Evolutionary conservation across 2,329 filamentous ascomycete genomes (phyloP), one percentile per base, ranked within the genome.

Genomic region (Zasmidium citrigriseum): DNA sequence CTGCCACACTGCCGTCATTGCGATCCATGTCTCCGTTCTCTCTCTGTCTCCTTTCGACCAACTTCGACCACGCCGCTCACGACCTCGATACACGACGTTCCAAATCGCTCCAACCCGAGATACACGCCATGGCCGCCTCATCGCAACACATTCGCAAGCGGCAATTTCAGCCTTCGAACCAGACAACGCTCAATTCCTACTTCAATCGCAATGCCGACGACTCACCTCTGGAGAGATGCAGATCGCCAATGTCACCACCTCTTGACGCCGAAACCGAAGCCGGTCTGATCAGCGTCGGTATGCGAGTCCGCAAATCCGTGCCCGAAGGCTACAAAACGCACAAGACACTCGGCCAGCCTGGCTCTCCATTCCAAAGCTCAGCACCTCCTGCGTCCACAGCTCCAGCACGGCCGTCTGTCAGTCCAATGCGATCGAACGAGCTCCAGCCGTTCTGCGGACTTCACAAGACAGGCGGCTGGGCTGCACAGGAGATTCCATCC

Each of bases 321-420:
- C 89, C 91, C 0, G 93, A 97, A 73, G 93, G 93, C 59, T 97
- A 97, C 82, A 96, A 96, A 79, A 96, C 90, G 1, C 83, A 83
- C 74, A 72, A 77, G 61, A 78, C 70, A 2, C 25, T 72, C 20
- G 62, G 62, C 4, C 45, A 48, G 18, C 48, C 61, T 11, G 64
- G 57, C 16, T 70, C 67, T 41, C 66, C 68, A 1, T 70, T 68
- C 34, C 63, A 67, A 2, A 69, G 64, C 55, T 66, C 38, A n/a
- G 52, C 24, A 55, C 51, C 47, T 48, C 80, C 70, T 44, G 25
- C 69, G 68, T 53, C 65, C 61, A 46, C 67, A 69, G 63, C 75
- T 67, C 68, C 63, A 50, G 59, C 58, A 57, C 64, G 55, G 48
- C 67, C 64, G 18, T 25, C 46, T 3, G 52, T 64, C 54, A 64